phyloP scores from a whole-genome alignment of 2,329 filamentous ascomycete species.

The Emericellopsis cladophorae region DNA sequence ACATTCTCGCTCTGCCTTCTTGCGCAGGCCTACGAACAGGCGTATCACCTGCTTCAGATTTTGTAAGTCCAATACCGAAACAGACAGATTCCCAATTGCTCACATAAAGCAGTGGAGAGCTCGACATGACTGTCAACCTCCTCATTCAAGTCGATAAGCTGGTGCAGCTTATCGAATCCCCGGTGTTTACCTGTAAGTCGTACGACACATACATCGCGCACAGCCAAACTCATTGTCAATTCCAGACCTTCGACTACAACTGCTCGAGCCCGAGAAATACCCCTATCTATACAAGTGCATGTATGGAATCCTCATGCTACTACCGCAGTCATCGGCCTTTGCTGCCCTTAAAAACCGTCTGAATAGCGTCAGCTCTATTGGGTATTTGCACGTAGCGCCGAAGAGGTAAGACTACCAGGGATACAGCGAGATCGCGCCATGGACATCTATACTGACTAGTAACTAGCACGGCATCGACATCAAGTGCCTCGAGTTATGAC shows the following conservation, averaged over 20 bases:
- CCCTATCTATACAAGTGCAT: constrained; percentile 96
- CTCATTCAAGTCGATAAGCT: constrained; percentile 98
- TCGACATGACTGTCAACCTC: constrained; percentile 98
- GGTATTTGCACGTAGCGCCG: constrained; percentile 75
- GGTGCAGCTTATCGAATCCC: constrained; percentile 90
- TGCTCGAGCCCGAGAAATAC: constrained; percentile 89
- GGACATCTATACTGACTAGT: not conserved
- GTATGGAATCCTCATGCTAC: constrained; percentile 90
- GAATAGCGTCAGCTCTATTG: constrained; percentile 94
- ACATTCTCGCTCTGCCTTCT: constrained; percentile 93
- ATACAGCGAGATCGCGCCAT: not conserved
- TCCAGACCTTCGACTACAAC: constrained; percentile 78
- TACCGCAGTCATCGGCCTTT: constrained; percentile 96
- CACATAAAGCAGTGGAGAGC: constrained; percentile 55
- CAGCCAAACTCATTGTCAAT: not conserved
- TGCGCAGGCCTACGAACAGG: constrained; percentile 95
- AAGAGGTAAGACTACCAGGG: constrained; percentile 50
- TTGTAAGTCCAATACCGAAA: constrained; percentile 46
- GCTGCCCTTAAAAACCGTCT: constrained; percentile 91
- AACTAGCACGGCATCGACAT: constrained; percentile 29
- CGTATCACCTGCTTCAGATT: constrained; percentile 88
- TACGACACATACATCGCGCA: not conserved
- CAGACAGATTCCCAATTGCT: not conserved
- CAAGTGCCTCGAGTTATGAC: constrained; percentile 49
- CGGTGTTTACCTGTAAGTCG: constrained; percentile 87